Percentiles rank a stretch among this genome's conserved stretches.
phyloP scores from a whole-genome alignment of 345 rosid species.

The Chamaenerion angustifolium region DNA sequence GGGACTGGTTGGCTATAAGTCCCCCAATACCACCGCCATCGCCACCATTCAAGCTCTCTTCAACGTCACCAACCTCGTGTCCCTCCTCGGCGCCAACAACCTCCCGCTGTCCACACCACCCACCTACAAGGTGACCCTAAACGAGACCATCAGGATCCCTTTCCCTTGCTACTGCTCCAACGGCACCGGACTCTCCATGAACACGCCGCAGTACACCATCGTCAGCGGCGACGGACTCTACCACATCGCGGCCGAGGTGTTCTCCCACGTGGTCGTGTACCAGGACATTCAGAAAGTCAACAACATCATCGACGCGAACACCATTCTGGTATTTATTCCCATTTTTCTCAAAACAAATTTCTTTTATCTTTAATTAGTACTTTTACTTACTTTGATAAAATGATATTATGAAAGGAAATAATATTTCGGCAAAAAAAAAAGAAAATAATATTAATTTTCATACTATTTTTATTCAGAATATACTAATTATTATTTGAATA shows the following conservation, averaged over 20 bases:
- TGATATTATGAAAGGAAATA: too few species aligned
- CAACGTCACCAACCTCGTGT: constrained; percentile 21
- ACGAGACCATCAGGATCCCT: constrained; percentile 30
- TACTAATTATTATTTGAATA: too few species aligned
- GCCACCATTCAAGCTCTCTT: constrained; percentile 32
- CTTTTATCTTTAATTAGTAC: neutral
- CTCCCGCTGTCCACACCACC: constrained; percentile 24
- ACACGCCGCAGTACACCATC: constrained; percentile 31
- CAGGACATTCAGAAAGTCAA: constrained; percentile 24
- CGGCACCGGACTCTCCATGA: constrained; percentile 36
- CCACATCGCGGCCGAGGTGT: constrained; percentile 24
- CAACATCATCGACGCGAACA: constrained; percentile 7
- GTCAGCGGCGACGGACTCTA: constrained; percentile 21
- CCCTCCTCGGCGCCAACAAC: constrained; percentile 47
- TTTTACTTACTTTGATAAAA: too few species aligned
- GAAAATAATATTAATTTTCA: too few species aligned
- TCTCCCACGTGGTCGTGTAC: constrained; percentile 13
- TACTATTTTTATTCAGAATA: too few species aligned
- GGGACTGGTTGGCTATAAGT: constrained; percentile 37
- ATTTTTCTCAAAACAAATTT: too few species aligned
- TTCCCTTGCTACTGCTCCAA: constrained; percentile 48
- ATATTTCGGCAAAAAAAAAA: too few species aligned
- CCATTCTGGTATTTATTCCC: constrained; percentile 12
- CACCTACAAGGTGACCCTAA: neutral
- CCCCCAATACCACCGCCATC: constrained; percentile 36